A percentile compares a stretch with the other conserved stretches of the same genome.
These are phyloP conservation scores for Stephania yunnanensis DNA, from an alignment of 164 flowering plant species.

Conservation along the genomic window DNA sequence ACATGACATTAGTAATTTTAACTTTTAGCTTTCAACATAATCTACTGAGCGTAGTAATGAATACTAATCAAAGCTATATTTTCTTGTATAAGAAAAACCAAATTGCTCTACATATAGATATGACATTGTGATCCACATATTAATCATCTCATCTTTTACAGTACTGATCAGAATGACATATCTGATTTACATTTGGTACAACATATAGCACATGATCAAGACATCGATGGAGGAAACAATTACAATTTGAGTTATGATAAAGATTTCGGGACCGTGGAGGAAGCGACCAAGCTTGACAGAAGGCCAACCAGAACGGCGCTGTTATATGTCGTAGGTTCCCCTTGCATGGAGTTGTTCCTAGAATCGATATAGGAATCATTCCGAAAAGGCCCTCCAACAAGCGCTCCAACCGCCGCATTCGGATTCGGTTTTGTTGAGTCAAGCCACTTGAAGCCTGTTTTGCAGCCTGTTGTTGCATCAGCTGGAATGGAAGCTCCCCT, in stretches of 20 bases:
- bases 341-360: conserved; percentile 78
- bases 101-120: too few relatives aligned
- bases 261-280: conserved; percentile 66
- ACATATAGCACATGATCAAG: neutral
- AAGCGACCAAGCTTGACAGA: conserved; percentile 73
- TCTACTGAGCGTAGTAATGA: too few relatives aligned
- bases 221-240: neutral
- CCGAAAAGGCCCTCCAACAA: conserved; percentile 85
- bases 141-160: too few relatives aligned
- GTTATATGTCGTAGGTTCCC: conserved; percentile 85
- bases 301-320: conserved; percentile 73
- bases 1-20: too few relatives aligned
- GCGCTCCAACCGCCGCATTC: conserved; percentile 70
- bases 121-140: too few relatives aligned
- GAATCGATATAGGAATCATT: conserved; percentile 65
- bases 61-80: too few relatives aligned
- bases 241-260: conserved; percentile 31
- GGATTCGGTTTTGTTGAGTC: conserved; percentile 61
- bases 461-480: conserved; percentile 53
- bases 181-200: neutral
- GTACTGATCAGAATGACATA: too few relatives aligned
- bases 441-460: conserved; percentile 60
- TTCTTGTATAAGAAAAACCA: too few relatives aligned
- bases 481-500: conserved; percentile 95
- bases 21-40: too few relatives aligned